These are phyloP conservation scores for Fusarium armeniacum DNA, from an alignment of 2,329 filamentous ascomycete genomes.

Conservation along the genomic window DNA sequence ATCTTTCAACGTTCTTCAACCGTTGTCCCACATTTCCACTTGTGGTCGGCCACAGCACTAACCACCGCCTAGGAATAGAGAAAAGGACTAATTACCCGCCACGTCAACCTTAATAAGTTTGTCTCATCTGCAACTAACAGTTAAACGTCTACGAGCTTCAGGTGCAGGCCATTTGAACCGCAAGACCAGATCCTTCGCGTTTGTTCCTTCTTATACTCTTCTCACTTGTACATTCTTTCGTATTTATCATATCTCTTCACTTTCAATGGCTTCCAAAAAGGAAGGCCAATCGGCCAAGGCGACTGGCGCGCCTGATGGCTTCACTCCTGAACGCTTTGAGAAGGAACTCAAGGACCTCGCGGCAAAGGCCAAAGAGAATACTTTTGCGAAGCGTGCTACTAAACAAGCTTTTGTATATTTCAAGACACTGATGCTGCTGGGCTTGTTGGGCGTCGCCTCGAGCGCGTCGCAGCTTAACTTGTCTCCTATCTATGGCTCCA, in stretches of 20 bases:
- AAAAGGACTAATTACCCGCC: conserved; percentile 32
- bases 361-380: conserved; percentile 56
- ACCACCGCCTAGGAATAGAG: conserved; percentile 41
- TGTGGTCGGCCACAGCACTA: conserved; percentile 44
- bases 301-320: conserved; percentile 50
- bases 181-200: conserved; percentile 10
- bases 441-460: conserved; percentile 69
- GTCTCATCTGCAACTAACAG: conserved; percentile 41
- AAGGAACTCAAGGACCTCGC: conserved; percentile 67
- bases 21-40: conserved; percentile 14
- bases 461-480: conserved; percentile 81
- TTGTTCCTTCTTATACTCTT: conserved; percentile 12
- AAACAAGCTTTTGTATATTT: conserved; percentile 60
- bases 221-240: conserved; percentile 24
- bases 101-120: conserved; percentile 45
- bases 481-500: conserved; percentile 89
- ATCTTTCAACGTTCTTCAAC: neutral
- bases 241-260: conserved; percentile 1
- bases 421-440: conserved; percentile 50
- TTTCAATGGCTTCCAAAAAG: conserved; percentile 46
- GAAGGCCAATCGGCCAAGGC: conserved; percentile 34
- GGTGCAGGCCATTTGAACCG: conserved; percentile 53
- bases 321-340: conserved; percentile 67
- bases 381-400: conserved; percentile 52
- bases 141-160: conserved; percentile 49